phyloP scores from a whole-genome alignment of 257 asterid genomes.

The Penstemon barbatus region DNA sequence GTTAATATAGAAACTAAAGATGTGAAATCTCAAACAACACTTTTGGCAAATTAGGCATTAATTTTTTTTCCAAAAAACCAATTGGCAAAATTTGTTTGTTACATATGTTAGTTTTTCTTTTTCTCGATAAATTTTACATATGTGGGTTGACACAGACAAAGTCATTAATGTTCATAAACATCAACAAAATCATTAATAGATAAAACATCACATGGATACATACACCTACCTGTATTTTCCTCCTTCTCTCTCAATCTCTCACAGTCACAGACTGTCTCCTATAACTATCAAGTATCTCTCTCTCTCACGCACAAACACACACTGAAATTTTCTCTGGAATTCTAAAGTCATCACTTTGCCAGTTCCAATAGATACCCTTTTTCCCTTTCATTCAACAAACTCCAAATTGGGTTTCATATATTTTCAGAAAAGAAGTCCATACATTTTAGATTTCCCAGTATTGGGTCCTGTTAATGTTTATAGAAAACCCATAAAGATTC shows the following conservation, averaged over 20 bases:
- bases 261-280: slow-evolving; percentile 21
- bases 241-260: slow-evolving; percentile 19
- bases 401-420: slow-evolving; percentile 32
- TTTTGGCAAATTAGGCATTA: neutral
- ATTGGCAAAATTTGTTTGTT: neutral
- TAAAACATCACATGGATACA: slow-evolving; percentile 39
- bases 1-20: too few relatives aligned
- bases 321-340: slow-evolving; percentile 28
- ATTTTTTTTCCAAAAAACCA: neutral
- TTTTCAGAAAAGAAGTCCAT: slow-evolving; percentile 39
- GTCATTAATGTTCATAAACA: slow-evolving; percentile 26
- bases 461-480: slow-evolving; percentile 35
- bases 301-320: slow-evolving; percentile 25
- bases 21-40: neutral
- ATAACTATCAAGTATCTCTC: slow-evolving; percentile 5
- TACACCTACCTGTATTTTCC: slow-evolving; percentile 28
- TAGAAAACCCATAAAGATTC: slow-evolving; percentile 36
- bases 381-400: slow-evolving; percentile 19
- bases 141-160: neutral
- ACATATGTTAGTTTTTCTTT: neutral
- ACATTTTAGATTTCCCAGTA: slow-evolving; percentile 15
- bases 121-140: neutral
- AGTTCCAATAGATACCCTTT: slow-evolving; percentile 15
- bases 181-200: slow-evolving; percentile 27
- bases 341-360: slow-evolving; percentile 28